Conservation (phyloP, 2,329 filamentous ascomycete genomes). For the Tolypocladium tundrense region DNA sequence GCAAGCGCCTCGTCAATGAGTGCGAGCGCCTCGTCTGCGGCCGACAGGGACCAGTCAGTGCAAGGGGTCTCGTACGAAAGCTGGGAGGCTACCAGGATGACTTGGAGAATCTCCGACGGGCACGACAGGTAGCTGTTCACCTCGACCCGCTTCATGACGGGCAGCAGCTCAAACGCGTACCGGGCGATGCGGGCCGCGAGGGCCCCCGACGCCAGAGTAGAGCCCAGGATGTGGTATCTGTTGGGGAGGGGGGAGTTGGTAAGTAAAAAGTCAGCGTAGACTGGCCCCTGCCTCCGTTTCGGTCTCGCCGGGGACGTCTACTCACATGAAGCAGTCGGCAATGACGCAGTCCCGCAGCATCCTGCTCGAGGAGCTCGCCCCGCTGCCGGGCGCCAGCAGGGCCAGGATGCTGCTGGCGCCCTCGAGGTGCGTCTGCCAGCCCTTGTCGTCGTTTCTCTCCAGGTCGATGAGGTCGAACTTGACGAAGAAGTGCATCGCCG, state of each 20-base stretch:
- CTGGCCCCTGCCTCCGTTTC: not conserved
- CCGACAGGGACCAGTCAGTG: constrained; percentile 18
- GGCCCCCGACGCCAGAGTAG: constrained; percentile 24
- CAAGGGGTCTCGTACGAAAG: constrained; percentile 27
- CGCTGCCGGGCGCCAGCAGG: constrained; percentile 19
- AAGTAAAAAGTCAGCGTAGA: not conserved
- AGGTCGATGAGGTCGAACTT: constrained; percentile 41
- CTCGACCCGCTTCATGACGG: constrained; percentile 30
- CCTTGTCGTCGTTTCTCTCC: constrained; percentile 27
- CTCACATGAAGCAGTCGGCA: constrained; percentile 37
- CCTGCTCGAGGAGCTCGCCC: constrained; percentile 18
- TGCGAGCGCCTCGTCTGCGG: constrained; percentile 24
- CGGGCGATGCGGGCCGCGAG: constrained; percentile 27
- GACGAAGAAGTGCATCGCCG: constrained; percentile 40
- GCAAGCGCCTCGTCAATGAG: constrained; percentile 30
- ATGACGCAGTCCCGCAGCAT: constrained; percentile 34
- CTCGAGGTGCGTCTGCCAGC: constrained; percentile 36
- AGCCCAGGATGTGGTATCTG: constrained; percentile 31
- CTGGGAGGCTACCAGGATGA: constrained; percentile 33
- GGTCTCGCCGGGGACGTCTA: not conserved
- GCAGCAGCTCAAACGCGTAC: constrained; percentile 26
- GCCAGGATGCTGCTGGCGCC: constrained; percentile 32
- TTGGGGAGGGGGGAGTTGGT: not conserved
- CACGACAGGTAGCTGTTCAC: constrained; percentile 32
- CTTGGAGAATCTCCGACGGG: constrained; percentile 30